Percentiles rank a stretch among this genome's conserved stretches.
These are phyloP conservation scores for Silene conica DNA, from an alignment of 148 eudicot species.

Conservation along the genomic window DNA sequence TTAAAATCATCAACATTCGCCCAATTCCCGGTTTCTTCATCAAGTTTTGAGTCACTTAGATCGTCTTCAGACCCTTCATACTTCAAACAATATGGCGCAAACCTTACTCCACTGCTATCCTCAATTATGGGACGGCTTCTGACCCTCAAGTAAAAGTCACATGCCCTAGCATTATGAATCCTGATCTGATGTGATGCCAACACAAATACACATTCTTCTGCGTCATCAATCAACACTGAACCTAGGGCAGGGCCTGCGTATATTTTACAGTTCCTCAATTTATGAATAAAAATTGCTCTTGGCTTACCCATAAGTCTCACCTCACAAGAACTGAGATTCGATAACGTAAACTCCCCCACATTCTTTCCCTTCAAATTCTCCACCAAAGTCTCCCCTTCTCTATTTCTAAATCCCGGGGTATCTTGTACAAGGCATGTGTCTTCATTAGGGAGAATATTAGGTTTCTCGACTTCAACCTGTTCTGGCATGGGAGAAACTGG, in stretches of 20 bases:
- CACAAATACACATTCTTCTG: constrained; percentile 54
- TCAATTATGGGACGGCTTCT: constrained; percentile 87
- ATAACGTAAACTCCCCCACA: constrained; percentile 59
- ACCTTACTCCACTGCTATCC: constrained; percentile 66
- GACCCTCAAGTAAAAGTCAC: constrained; percentile 77
- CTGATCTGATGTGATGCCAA: constrained; percentile 89
- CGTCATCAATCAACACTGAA: constrained; percentile 77
- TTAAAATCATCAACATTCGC: constrained; percentile 82
- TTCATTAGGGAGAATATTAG: constrained; percentile 9
- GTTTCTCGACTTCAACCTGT: constrained; percentile 21
- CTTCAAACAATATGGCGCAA: constrained; percentile 71
- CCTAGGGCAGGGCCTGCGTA: constrained; percentile 68
- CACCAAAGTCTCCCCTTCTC: constrained; percentile 49
- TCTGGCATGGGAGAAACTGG: constrained; percentile 3
- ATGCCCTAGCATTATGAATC: constrained; percentile 64
- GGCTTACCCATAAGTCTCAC: constrained; percentile 58
- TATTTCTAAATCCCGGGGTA: constrained; percentile 53
- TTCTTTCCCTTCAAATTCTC: constrained; percentile 50
- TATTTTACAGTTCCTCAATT: constrained; percentile 55
- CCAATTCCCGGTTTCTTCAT: constrained; percentile 80
- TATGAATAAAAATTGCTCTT: constrained; percentile 57
- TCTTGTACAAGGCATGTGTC: constrained; percentile 23
- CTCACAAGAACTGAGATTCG: constrained; percentile 55
- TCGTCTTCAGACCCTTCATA: constrained; percentile 69
- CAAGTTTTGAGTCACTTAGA: constrained; percentile 53